Conservation (phyloP, 371 early-diverging fungal species). For the Circinella umbellata region DNA sequence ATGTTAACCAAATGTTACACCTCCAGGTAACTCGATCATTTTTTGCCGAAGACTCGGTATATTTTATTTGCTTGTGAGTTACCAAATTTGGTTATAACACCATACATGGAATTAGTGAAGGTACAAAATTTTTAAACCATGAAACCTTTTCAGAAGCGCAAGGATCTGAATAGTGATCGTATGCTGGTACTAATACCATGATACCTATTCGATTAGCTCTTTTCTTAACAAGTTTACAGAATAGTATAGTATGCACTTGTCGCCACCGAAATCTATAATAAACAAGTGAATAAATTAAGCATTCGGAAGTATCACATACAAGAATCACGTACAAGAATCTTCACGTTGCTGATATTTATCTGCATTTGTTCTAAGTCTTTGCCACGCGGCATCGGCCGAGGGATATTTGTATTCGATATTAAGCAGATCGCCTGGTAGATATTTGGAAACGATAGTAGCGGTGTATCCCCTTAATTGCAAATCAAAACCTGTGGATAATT, state of each 20-base stretch:
- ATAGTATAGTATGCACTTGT: constrained; percentile 23
- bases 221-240: constrained; percentile 23
- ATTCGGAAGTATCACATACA: too few relatives aligned
- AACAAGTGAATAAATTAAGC: too few relatives aligned
- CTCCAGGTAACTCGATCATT: constrained; percentile 10
- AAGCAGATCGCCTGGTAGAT: constrained; percentile 50
- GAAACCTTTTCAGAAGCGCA: constrained; percentile 37
- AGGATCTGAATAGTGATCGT: constrained; percentile 40
- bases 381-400: constrained; percentile 76
- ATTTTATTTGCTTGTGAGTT: constrained; percentile 1
- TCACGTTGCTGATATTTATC: constrained; percentile 44
- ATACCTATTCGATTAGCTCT: constrained; percentile 25
- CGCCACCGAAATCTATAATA: constrained; percentile 20
- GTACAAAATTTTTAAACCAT: constrained; percentile 52
- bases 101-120: constrained; percentile 39
- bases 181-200: constrained; percentile 29
- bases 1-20: constrained; percentile 42
- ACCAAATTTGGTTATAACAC: not conserved
- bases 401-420: constrained; percentile 60
- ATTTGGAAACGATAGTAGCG: constrained; percentile 56
- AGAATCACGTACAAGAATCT: not conserved
- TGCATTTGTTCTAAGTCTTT: constrained; percentile 55
- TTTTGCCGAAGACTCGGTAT: constrained; percentile 37
- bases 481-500: constrained; percentile 61
- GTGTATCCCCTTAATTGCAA: constrained; percentile 52